Percentiles rank a stretch among this genome's conserved stretches.
Conservation (phyloP, 169 alveolate species). For the Toxoplasma gondii region DNA sequence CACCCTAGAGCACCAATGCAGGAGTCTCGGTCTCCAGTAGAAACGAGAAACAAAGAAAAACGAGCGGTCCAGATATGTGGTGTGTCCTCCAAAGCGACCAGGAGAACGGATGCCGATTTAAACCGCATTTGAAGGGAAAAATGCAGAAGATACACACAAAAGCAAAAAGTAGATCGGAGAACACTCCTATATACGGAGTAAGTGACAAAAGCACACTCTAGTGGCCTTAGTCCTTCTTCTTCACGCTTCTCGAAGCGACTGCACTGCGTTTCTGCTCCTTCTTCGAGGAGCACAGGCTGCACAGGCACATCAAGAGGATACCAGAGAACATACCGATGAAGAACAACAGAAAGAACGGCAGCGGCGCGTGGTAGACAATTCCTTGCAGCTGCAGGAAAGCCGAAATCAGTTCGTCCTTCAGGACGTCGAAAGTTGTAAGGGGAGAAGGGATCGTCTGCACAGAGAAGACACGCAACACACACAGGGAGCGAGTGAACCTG, state of each 20-base stretch:
- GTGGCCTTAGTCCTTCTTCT: slow-evolving; percentile 31
- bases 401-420: slow-evolving; percentile 59
- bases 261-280: slow-evolving; percentile 41
- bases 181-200: not conserved
- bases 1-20: no score
- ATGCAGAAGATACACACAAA: not conserved
- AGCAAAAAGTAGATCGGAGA: not conserved
- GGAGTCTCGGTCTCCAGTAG: no score
- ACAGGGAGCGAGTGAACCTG: not conserved
- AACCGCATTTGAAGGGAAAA: not conserved
- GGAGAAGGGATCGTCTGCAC: slow-evolving; percentile 65
- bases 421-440: slow-evolving; percentile 42
- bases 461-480: not conserved
- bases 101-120: not conserved
- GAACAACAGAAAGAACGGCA: slow-evolving; percentile 56
- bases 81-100: not conserved
- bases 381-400: slow-evolving; percentile 63
- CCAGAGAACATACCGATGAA: slow-evolving; percentile 49
- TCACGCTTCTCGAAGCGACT: slow-evolving; percentile 11
- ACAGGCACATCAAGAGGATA: slow-evolving; percentile 41
- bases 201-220: not conserved
- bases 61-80: not conserved
- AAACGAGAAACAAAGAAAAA: no score
- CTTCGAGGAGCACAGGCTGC: slow-evolving; percentile 35
- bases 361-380: slow-evolving; percentile 55